phyloP scores from a whole-genome alignment of 345 rosid genomes.

The Sapria himalayana region DNA sequence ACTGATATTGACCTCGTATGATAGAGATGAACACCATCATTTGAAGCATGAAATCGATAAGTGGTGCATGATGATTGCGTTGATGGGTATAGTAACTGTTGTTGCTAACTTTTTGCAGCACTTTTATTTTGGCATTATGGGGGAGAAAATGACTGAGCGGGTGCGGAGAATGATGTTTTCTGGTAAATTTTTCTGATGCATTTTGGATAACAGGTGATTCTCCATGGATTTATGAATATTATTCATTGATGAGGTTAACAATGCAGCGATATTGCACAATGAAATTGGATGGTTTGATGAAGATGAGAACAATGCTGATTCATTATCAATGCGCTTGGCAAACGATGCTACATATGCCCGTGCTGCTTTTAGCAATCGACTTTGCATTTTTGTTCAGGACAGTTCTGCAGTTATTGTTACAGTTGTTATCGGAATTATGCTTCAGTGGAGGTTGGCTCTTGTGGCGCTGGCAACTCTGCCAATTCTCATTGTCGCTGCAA shows the following conservation, averaged over 20 bases:
- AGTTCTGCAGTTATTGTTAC: slow-evolving; percentile 85
- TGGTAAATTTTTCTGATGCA: slow-evolving; percentile 22
- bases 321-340: slow-evolving; percentile 93
- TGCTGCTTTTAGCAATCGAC: slow-evolving; percentile 96
- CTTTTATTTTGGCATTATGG: slow-evolving; percentile 98
- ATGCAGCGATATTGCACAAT: slow-evolving; percentile 90
- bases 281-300: slow-evolving; percentile 99
- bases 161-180: slow-evolving; percentile 99
- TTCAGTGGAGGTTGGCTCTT: slow-evolving; percentile 89
- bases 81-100: slow-evolving; percentile 96
- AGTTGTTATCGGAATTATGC: slow-evolving; percentile 62
- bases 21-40: slow-evolving; percentile 23
- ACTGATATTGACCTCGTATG: slow-evolving; percentile 63
- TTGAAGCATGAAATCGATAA: slow-evolving; percentile 57
- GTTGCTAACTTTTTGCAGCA: slow-evolving; percentile 96
- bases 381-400: slow-evolving; percentile 95
- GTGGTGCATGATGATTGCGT: slow-evolving; percentile 96
- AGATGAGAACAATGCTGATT: slow-evolving; percentile 91
- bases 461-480: slow-evolving; percentile 92
- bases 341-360: slow-evolving; percentile 99
- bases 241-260: slow-evolving; percentile 9
- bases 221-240: slow-evolving; percentile 8
- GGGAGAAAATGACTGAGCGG: slow-evolving; percentile 97
- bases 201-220: slow-evolving; percentile 5
- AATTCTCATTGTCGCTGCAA: slow-evolving; percentile 61